A percentile compares a stretch with the other conserved stretches of the same genome.
Conservation (phyloP, 257 asterid genomes). For the Scutellaria barbata region DNA sequence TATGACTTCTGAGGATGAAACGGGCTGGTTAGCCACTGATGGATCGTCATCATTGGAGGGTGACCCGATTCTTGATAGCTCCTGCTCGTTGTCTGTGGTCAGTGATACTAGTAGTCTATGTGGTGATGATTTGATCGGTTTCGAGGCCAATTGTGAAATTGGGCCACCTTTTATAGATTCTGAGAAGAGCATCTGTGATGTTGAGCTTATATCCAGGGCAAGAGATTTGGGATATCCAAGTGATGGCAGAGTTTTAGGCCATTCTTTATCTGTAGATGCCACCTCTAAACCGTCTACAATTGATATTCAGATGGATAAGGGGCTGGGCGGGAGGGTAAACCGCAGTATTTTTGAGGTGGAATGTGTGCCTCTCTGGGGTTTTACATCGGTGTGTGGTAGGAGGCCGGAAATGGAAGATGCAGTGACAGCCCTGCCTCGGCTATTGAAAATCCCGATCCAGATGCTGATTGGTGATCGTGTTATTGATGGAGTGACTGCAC, state of each 20-base stretch:
- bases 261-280: conserved; percentile 43
- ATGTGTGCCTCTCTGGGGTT: conserved; percentile 88
- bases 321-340: conserved; percentile 36
- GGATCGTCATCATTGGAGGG: conserved; percentile 62
- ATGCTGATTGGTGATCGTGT: conserved; percentile 66
- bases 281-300: conserved; percentile 42
- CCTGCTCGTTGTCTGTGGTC: conserved; percentile 71
- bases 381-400: conserved; percentile 78
- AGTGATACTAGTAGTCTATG: conserved; percentile 89
- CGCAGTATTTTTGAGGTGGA: conserved; percentile 90
- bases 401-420: conserved; percentile 99
- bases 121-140: conserved; percentile 72
- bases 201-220: conserved; percentile 47
- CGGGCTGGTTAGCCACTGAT: conserved; percentile 49
- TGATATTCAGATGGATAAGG: conserved; percentile 45
- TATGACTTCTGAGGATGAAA: conserved; percentile 45
- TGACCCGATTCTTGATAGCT: conserved; percentile 55
- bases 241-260: conserved; percentile 36
- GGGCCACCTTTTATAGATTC: conserved; percentile 46
- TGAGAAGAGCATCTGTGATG: conserved; percentile 43
- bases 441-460: conserved; percentile 64
- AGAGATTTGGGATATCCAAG: too few relatives aligned
- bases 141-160: conserved; percentile 49
- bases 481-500: conserved; percentile 51
- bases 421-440: conserved; percentile 65